Conservation (phyloP, 2,329 filamentous ascomycete species). For the Colletotrichum graminicola region DNA sequence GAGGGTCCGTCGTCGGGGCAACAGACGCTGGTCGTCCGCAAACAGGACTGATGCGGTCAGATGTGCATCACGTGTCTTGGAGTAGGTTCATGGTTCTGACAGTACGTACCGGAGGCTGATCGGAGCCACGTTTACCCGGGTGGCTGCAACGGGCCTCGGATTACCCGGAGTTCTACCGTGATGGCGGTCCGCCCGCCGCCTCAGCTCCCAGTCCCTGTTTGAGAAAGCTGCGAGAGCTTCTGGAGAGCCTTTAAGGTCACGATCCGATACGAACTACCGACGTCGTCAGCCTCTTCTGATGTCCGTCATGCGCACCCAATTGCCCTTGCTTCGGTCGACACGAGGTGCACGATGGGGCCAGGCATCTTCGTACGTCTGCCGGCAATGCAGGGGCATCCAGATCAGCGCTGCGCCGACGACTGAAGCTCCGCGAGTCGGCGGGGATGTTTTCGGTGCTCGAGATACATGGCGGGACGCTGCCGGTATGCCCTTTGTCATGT, state of each 20-base stretch:
- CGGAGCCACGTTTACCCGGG: neutral
- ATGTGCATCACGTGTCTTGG: no score
- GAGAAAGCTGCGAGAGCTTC: slow-evolving; percentile 21
- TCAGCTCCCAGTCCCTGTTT: slow-evolving; percentile 16
- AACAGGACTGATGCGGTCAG: neutral
- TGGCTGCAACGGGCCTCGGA: accelerated
- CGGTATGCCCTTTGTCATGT: slow-evolving; percentile 53
- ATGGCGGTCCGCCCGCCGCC: neutral
- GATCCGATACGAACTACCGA: slow-evolving; percentile 30
- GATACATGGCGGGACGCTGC: slow-evolving; percentile 61
- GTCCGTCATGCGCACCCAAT: slow-evolving; percentile 59
- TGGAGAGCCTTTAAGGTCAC: slow-evolving; percentile 24
- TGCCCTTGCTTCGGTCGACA: slow-evolving; percentile 54
- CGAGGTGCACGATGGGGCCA: slow-evolving; percentile 47
- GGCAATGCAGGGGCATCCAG: slow-evolving; percentile 71
- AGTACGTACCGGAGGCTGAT: neutral
- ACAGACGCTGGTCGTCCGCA: slow-evolving; percentile 1
- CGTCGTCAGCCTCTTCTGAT: slow-evolving; percentile 34
- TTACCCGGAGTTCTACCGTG: slow-evolving; percentile 26
- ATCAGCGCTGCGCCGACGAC: slow-evolving; percentile 72
- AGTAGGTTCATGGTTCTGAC: neutral
- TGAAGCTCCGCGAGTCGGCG: slow-evolving; percentile 62
- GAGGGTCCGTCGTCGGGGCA: slow-evolving; percentile 25
- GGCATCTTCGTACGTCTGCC: slow-evolving; percentile 58
- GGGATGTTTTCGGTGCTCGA: slow-evolving; percentile 68